Base-by-base conservation (phyloP, 495 filamentous ascomycete species). In the Cercophora samala region DNA sequence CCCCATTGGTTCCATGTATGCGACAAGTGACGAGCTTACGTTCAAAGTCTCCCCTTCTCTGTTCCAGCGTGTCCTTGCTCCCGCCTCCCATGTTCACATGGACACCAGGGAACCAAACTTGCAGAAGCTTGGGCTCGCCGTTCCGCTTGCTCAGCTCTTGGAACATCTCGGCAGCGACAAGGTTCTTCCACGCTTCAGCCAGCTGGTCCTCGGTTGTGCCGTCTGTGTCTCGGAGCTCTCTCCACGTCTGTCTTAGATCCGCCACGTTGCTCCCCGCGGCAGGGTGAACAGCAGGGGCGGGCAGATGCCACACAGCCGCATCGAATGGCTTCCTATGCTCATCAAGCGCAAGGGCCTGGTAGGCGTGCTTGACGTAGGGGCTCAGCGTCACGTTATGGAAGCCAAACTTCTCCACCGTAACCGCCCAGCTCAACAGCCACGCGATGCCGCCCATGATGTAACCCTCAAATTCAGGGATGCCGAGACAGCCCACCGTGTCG, bases 51-150 rank as follows among this genome's bases (percentile, higher is more conserved):
- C 37, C 26, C 58, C 52, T 61, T 42, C 60, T 66, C 11, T 60
- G 59, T 23, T 42, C 26, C 60, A 67, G n/a, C 6, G 75, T 72
- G 58, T 79, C 77, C 0, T 65, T 59, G 58, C 69, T 77, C 15
- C 87, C 87, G 4, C 89, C 86, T 4, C 89, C 89, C 15, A 91
- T 77, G 69, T 90, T 90, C 21, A 78, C 81, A 72, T 91, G 89
- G 5, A 80, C 78, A 26, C 89, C 87, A 0, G 87, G 86, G 69
- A 91, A 91, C 89, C 89, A 91, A 60, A 88, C 86, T 73, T 91
- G 89, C 51, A 84, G 82, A 24, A 91, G 80, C 75, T 77, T 71
- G 13, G 71, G 60, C 15, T 68, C 37, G n/a, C 17, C 9, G 24
- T 52, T 22, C 55, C 53, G n/a, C 53, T 56, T 56, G 37, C 63